Percentiles rank a stretch among this genome's conserved stretches.
These are phyloP conservation scores for Gymnopilus dilepis DNA, from an alignment of 768 basidiomycete species.

Conservation along the genomic window DNA sequence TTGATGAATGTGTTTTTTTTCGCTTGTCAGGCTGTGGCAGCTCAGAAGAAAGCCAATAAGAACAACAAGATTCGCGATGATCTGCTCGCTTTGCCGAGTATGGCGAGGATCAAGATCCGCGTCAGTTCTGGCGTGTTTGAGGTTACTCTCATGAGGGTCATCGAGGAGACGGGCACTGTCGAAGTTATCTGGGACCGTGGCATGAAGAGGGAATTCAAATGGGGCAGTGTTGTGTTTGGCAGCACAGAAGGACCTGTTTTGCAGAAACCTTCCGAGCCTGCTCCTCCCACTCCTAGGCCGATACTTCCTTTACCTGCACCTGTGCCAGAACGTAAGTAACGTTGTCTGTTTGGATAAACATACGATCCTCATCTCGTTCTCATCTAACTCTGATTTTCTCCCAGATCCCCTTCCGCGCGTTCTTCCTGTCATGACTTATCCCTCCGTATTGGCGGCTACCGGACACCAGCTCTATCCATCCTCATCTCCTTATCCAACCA, in stretches of 20 bases:
- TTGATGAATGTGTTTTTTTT: constrained; percentile 11
- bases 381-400: constrained; percentile 22
- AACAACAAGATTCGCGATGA: constrained; percentile 75
- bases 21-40: constrained; percentile 65
- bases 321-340: constrained; percentile 6
- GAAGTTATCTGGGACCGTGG: constrained; percentile 85
- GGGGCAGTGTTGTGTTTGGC: constrained; percentile 82
- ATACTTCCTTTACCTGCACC: background rate
- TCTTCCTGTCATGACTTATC: constrained; percentile 37
- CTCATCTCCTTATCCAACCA: constrained; percentile 13
- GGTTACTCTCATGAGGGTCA: constrained; percentile 74
- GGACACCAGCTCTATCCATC: constrained; percentile 5
- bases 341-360: background rate
- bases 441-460: constrained; percentile 36
- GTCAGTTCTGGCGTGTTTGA: constrained; percentile 87
- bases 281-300: constrained; percentile 25
- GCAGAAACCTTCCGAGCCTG: constrained; percentile 69
- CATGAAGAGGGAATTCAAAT: constrained; percentile 78
- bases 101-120: constrained; percentile 84
- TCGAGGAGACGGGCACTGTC: constrained; percentile 72
- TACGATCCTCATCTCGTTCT: constrained; percentile 2
- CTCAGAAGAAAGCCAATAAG: constrained; percentile 76
- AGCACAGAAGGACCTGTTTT: constrained; percentile 71
- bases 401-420: constrained; percentile 25
- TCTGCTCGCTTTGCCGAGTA: constrained; percentile 68